phyloP scores from a whole-genome alignment of 129 eudicot genomes.

The Kitagawia praeruptora region DNA sequence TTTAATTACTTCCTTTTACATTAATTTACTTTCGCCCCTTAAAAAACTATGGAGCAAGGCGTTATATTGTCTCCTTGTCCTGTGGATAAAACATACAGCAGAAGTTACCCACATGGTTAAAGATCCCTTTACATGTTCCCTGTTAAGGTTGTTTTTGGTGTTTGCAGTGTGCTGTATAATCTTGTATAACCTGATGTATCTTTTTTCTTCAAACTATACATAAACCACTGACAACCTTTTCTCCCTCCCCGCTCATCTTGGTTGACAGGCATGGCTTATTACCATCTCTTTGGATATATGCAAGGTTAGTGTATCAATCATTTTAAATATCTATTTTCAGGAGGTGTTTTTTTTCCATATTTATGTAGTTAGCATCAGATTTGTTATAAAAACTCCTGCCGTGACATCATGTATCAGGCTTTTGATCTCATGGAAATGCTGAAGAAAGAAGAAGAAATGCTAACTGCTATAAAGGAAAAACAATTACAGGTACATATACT shows the following conservation, averaged over 20 bases:
- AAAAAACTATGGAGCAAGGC: no score
- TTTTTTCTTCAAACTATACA: slow-evolving; percentile 6
- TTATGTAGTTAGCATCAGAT: not conserved
- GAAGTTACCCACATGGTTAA: no score
- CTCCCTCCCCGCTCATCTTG: not conserved
- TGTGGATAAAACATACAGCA: not conserved
- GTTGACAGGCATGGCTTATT: slow-evolving; percentile 78
- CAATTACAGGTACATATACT: slow-evolving; percentile 40
- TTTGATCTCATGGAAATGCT: slow-evolving; percentile 92
- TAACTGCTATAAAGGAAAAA: slow-evolving; percentile 69
- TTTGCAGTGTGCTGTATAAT: not conserved
- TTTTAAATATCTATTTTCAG: not conserved
- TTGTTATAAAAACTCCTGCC: not conserved
- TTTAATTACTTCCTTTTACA: no score
- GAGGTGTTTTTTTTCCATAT: slow-evolving; percentile 1
- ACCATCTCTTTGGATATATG: slow-evolving; percentile 78
- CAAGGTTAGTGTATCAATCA: slow-evolving; percentile 44
- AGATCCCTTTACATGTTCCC: not conserved
- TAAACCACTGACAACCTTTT: not conserved
- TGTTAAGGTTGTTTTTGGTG: not conserved
- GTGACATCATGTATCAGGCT: slow-evolving; percentile 37
- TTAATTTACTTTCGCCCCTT: no score
- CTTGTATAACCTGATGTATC: not conserved
- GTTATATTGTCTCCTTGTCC: not conserved
- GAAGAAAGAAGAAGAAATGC: slow-evolving; percentile 94